Percentiles rank a stretch among this genome's conserved stretches.
phyloP scores from a whole-genome alignment of 371 early-diverging fungal species.

The Mortierella sp. region DNA sequence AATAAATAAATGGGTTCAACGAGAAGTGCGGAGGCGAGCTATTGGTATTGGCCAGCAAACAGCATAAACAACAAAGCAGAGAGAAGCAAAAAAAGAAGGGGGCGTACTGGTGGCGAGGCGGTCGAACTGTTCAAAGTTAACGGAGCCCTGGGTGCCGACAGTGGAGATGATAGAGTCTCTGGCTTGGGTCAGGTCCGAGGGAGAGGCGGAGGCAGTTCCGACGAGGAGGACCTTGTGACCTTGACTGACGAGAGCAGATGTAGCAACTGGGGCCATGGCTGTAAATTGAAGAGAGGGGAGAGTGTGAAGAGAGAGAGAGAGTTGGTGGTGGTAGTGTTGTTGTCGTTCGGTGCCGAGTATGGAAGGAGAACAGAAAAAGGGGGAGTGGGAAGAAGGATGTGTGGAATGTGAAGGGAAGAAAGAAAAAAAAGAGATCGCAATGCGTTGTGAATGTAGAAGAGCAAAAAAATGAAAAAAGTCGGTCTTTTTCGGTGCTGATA shows the following conservation, averaged over 20 bases:
- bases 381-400: not conserved
- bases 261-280: slow-evolving; percentile 42
- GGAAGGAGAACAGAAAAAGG: not conserved
- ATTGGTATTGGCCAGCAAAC: not conserved
- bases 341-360: not conserved
- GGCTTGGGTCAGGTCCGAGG: slow-evolving; percentile 58
- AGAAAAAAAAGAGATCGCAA: not conserved
- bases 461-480: not conserved
- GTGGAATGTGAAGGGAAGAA: not conserved
- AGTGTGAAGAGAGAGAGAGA: not conserved
- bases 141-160: slow-evolving; percentile 58
- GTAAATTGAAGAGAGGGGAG: not conserved
- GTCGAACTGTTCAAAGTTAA: slow-evolving; percentile 81
- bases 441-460: not conserved
- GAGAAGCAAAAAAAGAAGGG: not conserved
- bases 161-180: slow-evolving; percentile 52
- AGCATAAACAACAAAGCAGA: not conserved
- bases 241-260: slow-evolving; percentile 39
- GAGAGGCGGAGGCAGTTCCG: slow-evolving; percentile 65
- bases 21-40: not conserved
- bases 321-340: not conserved
- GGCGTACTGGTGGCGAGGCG: slow-evolving; percentile 66
- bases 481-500: not conserved
- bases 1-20: not conserved
- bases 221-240: slow-evolving; percentile 69